Conservation (phyloP, 352 stramenopile genomes). For the Pythium plurisporium region DNA sequence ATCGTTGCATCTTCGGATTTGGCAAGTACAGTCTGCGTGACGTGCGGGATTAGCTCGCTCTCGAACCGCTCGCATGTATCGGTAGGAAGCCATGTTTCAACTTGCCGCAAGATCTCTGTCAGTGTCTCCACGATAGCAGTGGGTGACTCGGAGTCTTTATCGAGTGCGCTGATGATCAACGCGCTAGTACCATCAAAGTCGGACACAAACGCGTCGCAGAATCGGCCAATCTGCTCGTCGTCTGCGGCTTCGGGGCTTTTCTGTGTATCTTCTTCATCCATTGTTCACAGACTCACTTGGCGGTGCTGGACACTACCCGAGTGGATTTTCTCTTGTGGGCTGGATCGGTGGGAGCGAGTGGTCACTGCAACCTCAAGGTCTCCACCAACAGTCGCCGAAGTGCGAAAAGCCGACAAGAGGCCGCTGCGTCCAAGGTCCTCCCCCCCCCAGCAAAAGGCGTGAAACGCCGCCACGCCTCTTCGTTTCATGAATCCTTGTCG, state of each 20-base stretch:
- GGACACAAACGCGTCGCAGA: constrained; percentile 32
- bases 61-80: constrained; percentile 40
- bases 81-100: constrained; percentile 16
- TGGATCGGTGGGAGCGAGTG: no score
- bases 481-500: no score
- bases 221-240: constrained; percentile 13
- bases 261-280: constrained; percentile 2
- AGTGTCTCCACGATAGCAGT: background rate
- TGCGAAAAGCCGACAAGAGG: background rate
- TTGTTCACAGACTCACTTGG: background rate
- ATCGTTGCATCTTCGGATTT: constrained; percentile 55
- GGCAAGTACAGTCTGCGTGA: constrained; percentile 79
- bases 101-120: constrained; percentile 16
- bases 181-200: constrained; percentile 55
- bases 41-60: constrained; percentile 84
- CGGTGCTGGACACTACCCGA: no score
- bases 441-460: no score
- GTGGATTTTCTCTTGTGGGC: no score
- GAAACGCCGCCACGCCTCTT: no score
- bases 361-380: background rate
- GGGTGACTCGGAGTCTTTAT: constrained; percentile 23
- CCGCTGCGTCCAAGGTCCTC: no score
- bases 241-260: background rate
- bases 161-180: constrained; percentile 39
- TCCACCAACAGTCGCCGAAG: background rate